Evolutionary conservation across 805 yeast species (phyloP), one percentile per base, ranked within the genome.

Genomic region (Monosporozyma unispora): DNA sequence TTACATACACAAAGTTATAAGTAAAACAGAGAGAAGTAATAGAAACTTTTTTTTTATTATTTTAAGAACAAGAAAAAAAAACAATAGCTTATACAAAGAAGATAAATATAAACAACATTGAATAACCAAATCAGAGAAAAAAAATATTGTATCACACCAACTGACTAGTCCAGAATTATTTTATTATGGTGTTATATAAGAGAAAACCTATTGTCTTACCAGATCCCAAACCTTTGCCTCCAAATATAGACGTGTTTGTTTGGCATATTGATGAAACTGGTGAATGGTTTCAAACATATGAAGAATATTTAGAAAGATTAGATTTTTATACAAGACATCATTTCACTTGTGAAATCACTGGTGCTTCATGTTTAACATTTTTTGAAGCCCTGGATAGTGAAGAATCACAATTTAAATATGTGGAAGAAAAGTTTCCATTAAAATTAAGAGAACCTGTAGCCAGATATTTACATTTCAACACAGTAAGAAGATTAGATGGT

Each of bases 321-420:
- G 88, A 85, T 63, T 85, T 83, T 66, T 86, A 85, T 64, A 76
- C 76, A 52, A 74, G 78, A 46, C 81, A 80, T 56, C 86, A 87
- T 64, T 93, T 93, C 68, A 93, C 89, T 11, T 93, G 98, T 70
- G 99, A 93, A 68, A 84, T 91, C 45, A 87, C 97, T 0, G 99
- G 99, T 12, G 87, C 88, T 59, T 84, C 96, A 16, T 84, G 95
- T 59, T 74, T 91, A 50, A 87, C 96, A 0, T 93, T 78, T 64
- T 90, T 90, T 64, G 95, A 93, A 60, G 99, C 98, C 0, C 73
- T 79, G 43, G 79, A 80, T 48, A 81, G 85, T 51, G 99, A 91
- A 69, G 76, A 77, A 54, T 71, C 70, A 48, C 83, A 79, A 62
- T 73, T 79, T 60, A 64, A 68, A 49, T 79, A 78, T 53, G 88